These are phyloP conservation scores for Trichophyton verrucosum DNA, from an alignment of 2,329 filamentous ascomycete species.

Conservation along the genomic window DNA sequence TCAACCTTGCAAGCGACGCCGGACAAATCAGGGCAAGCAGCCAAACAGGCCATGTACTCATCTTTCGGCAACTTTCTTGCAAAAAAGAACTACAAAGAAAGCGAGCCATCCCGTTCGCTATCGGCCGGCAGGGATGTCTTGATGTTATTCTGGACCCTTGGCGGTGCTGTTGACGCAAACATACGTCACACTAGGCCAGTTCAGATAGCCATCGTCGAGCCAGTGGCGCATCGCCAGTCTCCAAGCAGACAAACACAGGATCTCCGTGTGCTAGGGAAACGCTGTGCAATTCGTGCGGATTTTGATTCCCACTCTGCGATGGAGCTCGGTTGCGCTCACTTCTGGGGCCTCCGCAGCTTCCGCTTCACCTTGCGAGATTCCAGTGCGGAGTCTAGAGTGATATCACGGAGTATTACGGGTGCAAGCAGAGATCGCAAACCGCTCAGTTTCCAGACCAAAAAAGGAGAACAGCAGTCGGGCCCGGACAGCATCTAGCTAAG, in stretches of 20 bases:
- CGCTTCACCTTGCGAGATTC: not conserved
- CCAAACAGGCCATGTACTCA: not conserved
- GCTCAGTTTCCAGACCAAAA: too few relatives aligned
- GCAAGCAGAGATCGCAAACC: too few relatives aligned
- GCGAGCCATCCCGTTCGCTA: not conserved
- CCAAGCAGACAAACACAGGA: not conserved
- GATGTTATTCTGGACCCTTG: not conserved
- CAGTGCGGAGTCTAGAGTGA: not conserved
- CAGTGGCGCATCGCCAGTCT: not conserved
- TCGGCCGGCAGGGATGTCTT: not conserved
- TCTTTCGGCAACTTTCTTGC: not conserved
- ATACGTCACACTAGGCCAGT: slow-evolving; percentile 2
- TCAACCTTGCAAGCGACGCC: not conserved
- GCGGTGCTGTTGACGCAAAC: not conserved
- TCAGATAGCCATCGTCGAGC: not conserved
- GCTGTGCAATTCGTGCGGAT: not conserved
- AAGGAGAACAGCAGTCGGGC: too few relatives aligned
- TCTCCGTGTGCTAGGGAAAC: not conserved
- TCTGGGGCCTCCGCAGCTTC: not conserved
- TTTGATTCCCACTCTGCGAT: not conserved
- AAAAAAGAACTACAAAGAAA: not conserved
- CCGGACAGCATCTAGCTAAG: too few relatives aligned
- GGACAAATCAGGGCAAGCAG: not conserved
- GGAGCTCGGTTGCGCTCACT: not conserved
- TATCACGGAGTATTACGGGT: not conserved